These are phyloP conservation scores for Exophiala sp. DNA, from an alignment of 2,329 filamentous ascomycete species.

Conservation along the genomic window DNA sequence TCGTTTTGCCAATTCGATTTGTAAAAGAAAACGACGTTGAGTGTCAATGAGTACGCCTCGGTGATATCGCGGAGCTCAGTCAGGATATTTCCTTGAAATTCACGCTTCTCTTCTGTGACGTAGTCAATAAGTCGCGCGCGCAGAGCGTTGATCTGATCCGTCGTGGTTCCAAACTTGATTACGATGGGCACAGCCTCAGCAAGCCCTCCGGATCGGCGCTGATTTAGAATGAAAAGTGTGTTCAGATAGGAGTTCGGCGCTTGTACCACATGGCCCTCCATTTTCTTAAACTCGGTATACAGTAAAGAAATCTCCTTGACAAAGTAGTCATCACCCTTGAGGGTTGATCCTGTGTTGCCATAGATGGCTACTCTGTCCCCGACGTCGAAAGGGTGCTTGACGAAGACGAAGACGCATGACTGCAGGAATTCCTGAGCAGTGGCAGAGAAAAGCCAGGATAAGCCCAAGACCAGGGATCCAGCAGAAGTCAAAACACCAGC, in stretches of 20 bases:
- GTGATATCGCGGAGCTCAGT: conserved; percentile 77
- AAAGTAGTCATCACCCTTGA: conserved; percentile 88
- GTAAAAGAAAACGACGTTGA: conserved; percentile 97
- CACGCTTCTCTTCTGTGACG: conserved; percentile 78
- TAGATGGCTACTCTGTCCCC: conserved; percentile 91
- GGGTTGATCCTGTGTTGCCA: conserved; percentile 75
- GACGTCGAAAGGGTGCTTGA: conserved; percentile 96
- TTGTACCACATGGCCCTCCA: conserved; percentile 94
- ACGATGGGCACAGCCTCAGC: conserved; percentile 81
- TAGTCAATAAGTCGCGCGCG: conserved; percentile 79
- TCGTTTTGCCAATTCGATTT: conserved; percentile 98
- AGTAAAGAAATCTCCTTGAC: conserved; percentile 90
- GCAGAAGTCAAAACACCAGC: conserved; percentile 85
- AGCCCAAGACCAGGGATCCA: conserved; percentile 78
- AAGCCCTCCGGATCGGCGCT: conserved; percentile 81
- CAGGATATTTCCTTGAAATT: conserved; percentile 81
- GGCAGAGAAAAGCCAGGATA: conserved; percentile 88
- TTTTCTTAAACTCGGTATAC: conserved; percentile 98
- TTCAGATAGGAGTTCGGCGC: conserved; percentile 93
- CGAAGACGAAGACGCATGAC: conserved; percentile 90
- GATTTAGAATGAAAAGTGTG: conserved; percentile 89
- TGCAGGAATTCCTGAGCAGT: conserved; percentile 94
- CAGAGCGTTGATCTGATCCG: conserved; percentile 77
- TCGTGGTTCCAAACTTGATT: conserved; percentile 83
- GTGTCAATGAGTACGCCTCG: conserved; percentile 77